Evolutionary conservation across 805 yeast genomes (phyloP), one percentile per base, ranked within the genome.

Genomic region (Schizosaccharomyces lindneri): DNA sequence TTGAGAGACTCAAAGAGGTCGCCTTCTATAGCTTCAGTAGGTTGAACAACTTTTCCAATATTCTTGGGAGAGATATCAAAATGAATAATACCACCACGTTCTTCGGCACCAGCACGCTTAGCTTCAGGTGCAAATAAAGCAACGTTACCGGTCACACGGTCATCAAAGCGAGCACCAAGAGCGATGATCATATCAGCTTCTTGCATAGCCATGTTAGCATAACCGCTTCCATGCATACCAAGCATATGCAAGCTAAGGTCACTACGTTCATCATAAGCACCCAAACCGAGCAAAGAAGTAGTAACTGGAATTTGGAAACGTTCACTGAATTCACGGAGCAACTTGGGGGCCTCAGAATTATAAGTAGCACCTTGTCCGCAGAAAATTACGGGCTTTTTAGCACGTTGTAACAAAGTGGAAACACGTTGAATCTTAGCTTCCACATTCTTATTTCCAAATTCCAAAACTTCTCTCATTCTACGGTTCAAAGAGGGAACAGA

Each of bases 171-270:
- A 46, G 97, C 95, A 71, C 98, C 98, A 55, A 93, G 77, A 19
- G 97, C 97, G 65, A 93, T 74, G 70, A 93, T 87, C 68, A 89
- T 76, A 73, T 93, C 98, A 51, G 97, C 95, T 63, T 81, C 78
- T 76, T 93, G 98, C 67, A 93, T 84, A 61, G 97, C 94, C 69
- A 85, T 72, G 78, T 93, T 93, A 67, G 98, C 98, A 68, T 88
- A 87, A 61, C 88, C 96, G 64, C 83, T 79, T 66, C 98, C 98
- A 74, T 93, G 98, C 98, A 93, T 93, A 68, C 98, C 98, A 66
- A 93, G 79, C 94, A 93, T 87, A 73, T 90, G 96, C 66, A 93
- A 74, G 31, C 96, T 84, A 73, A 88, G 87, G 65, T 82, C 83
- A 73, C 89, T 95, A 65, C 78, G 79, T 76, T 93, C 97, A 74